Evolutionary conservation across 495 filamentous ascomycete species (phyloP).

Genomic region (Hypoxylon cercidicola): DNA sequence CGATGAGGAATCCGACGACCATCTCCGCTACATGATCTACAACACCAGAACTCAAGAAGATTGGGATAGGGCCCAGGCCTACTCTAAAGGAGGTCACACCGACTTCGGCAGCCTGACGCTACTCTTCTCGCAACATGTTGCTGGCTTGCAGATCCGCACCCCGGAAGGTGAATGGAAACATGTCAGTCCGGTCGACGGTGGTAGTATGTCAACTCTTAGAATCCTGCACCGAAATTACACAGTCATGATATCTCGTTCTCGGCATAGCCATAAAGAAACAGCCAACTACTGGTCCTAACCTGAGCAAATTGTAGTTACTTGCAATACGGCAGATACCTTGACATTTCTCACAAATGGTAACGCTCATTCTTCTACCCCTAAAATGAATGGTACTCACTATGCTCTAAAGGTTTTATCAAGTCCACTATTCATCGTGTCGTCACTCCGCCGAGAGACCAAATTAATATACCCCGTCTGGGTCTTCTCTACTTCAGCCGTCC

Average conservation of each 20-base stretch:
- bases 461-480: slow-evolving; percentile 58
- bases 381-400: background rate
- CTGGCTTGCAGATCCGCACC: slow-evolving; percentile 59
- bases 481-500: slow-evolving; percentile 59
- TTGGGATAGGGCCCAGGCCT: slow-evolving; percentile 36
- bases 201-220: slow-evolving; percentile 29
- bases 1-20: slow-evolving; percentile 56
- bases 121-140: slow-evolving; percentile 61
- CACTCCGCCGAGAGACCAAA: slow-evolving; percentile 59
- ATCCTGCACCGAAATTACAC: background rate
- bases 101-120: slow-evolving; percentile 65
- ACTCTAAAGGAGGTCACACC: slow-evolving; percentile 52
- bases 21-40: slow-evolving; percentile 63
- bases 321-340: slow-evolving; percentile 61
- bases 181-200: slow-evolving; percentile 58
- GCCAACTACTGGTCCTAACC: slow-evolving; percentile 8
- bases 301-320: slow-evolving; percentile 48
- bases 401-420: slow-evolving; percentile 55
- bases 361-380: background rate
- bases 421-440: slow-evolving; percentile 62
- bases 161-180: slow-evolving; percentile 60
- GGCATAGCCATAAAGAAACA: no score
- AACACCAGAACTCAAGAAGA: slow-evolving; percentile 48
- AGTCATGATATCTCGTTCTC: no score
- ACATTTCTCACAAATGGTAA: slow-evolving; percentile 55